These are phyloP conservation scores for Fraxinus anomala DNA, from an alignment of 257 asterid genomes.

Conservation along the genomic window DNA sequence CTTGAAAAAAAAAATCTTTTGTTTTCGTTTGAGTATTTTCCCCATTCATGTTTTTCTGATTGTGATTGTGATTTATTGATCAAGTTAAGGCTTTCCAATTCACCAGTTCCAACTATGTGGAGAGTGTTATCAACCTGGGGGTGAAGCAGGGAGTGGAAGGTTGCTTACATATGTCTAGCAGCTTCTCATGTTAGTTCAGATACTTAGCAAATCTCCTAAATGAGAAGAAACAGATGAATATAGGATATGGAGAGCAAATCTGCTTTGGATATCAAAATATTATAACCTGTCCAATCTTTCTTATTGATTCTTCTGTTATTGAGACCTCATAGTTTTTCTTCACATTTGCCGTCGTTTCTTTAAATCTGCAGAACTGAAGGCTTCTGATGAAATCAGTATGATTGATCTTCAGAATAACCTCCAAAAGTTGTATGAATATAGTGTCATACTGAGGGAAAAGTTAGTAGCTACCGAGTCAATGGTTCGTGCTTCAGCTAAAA, in stretches of 20 bases:
- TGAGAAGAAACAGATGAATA: background rate
- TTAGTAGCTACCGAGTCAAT: constrained; percentile 42
- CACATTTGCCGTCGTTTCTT: constrained; percentile 9
- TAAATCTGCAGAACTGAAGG: constrained; percentile 40
- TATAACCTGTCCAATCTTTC: constrained; percentile 2
- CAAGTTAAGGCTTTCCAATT: background rate
- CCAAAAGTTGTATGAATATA: constrained; percentile 48
- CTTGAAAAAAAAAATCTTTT: background rate
- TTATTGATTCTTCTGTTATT: background rate
- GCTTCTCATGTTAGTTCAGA: background rate
- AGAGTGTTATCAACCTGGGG: background rate
- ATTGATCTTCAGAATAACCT: constrained; percentile 54
- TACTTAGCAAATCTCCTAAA: background rate
- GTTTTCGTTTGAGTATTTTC: background rate
- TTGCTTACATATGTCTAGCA: background rate
- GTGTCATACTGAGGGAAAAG: constrained; percentile 52
- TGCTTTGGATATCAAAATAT: constrained; percentile 4
- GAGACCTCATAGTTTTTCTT: background rate
- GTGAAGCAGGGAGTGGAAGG: background rate
- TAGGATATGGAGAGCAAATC: background rate
- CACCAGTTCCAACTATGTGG: background rate
- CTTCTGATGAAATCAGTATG: constrained; percentile 41
- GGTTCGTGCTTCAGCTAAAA: constrained; percentile 33
- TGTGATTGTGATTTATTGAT: background rate
- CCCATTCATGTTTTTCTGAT: background rate